These are phyloP conservation scores for Saksenaea vasiformis DNA, from an alignment of 371 early-diverging fungal genomes.

Conservation along the genomic window DNA sequence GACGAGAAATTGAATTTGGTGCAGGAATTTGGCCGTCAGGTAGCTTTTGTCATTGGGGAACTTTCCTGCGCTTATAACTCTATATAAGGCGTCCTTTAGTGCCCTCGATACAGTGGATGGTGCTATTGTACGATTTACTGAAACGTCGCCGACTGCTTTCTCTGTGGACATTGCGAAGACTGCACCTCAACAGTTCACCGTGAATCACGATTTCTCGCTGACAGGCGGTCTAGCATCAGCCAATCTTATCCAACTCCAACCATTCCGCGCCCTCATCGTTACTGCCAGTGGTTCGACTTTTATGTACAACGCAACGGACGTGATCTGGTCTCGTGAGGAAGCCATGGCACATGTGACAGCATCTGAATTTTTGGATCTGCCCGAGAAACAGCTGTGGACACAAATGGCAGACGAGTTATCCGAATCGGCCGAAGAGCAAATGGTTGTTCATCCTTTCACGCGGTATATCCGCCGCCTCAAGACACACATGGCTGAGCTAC, in stretches of 20 bases:
- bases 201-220: slow-evolving; percentile 41
- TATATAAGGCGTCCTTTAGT: slow-evolving; percentile 16
- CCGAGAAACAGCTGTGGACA: slow-evolving; percentile 74
- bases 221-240: slow-evolving; percentile 40
- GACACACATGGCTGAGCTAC: slow-evolving; percentile 54
- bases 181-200: slow-evolving; percentile 6
- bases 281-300: slow-evolving; percentile 64
- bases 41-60: background rate
- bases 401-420: slow-evolving; percentile 74
- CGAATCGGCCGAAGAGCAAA: slow-evolving; percentile 51
- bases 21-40: slow-evolving; percentile 29
- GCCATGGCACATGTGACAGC: slow-evolving; percentile 68
- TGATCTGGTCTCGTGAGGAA: slow-evolving; percentile 86
- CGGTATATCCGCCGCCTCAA: slow-evolving; percentile 74
- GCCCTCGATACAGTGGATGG: slow-evolving; percentile 18
- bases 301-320: slow-evolving; percentile 39
- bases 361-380: slow-evolving; percentile 83
- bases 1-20: slow-evolving; percentile 11
- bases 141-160: slow-evolving; percentile 11
- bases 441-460: slow-evolving; percentile 39
- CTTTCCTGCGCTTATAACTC: background rate
- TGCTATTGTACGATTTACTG: slow-evolving; percentile 13
- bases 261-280: slow-evolving; percentile 36
- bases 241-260: slow-evolving; percentile 19
- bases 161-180: slow-evolving; percentile 4